Base-by-base conservation (phyloP, 768 basidiomycete genomes). In the Paxillus rubicundulus region DNA sequence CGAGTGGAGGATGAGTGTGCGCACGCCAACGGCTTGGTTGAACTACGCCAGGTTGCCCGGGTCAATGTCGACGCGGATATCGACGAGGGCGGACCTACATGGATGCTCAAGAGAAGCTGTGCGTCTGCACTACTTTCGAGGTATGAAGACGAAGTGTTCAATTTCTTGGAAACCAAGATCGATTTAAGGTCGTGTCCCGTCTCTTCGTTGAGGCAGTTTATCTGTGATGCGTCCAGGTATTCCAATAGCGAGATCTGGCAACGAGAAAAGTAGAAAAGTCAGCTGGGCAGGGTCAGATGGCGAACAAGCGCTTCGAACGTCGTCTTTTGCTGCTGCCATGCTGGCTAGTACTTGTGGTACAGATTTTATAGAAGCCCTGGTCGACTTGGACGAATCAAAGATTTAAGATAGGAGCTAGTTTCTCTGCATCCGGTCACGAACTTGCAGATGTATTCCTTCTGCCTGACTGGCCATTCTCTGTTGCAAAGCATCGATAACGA, bases 111-210 rank as follows among this genome's bases (percentile, higher is more conserved):
- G 21, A 90, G 70, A 7, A 90, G 74, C 64, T 90, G 84, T 57
- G 85, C 88, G 57, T 90, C 88, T 2, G 78, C 81, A 62, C 89
- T 86, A 60, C 85, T 87, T 54, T 80, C 72, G 49, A 89, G 74
- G 66, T 77, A 84, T 27, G 69, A 70, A 17, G 50, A 37, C 27
- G 72, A 60, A 2, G 71, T 74, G 66, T 86, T 86, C 48, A 62
- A 67, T 13, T 66, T 64, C 58, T 74, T 83, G 37, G 45, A 20
- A 0, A 62, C 56, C 14, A 87, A 55, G 50, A 89, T 77, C 20
- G 76, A 72, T 56, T 77, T 76, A 42, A 89, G 62, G 33, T 76
- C 72, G 64, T 87, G 82, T 0, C 58, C 61, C 2, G 59, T 49
- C 32, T 75, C 66, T 61, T 91, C 89, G 63, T 91, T 90, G 58